These are phyloP conservation scores for Suillus occidentalis DNA, from an alignment of 768 basidiomycete species.

Conservation along the genomic window DNA sequence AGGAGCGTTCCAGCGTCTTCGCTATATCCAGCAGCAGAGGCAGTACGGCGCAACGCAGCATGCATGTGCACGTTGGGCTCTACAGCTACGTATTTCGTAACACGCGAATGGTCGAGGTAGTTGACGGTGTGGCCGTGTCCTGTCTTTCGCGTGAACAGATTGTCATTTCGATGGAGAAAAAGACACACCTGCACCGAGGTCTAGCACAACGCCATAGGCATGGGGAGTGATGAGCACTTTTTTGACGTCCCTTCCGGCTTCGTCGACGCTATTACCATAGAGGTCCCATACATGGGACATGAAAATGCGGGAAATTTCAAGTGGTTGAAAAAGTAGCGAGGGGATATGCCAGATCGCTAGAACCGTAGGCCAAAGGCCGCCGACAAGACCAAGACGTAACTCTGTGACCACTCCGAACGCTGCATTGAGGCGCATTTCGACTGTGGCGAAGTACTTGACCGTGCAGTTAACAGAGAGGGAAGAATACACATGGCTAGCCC, in stretches of 20 bases:
- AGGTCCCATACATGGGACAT: constrained; percentile 57
- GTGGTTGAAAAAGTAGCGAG: constrained; percentile 44
- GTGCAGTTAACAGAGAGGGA: neutral
- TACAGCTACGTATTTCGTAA: constrained; percentile 67
- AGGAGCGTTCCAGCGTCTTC: constrained; percentile 53
- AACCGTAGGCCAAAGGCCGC: constrained; percentile 48
- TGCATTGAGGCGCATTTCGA: neutral
- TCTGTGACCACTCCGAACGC: constrained; percentile 27
- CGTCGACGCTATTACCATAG: constrained; percentile 51
- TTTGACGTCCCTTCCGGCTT: constrained; percentile 42
- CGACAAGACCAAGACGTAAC: constrained; percentile 37
- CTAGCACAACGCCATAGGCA: constrained; percentile 62
- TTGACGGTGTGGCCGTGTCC: constrained; percentile 63
- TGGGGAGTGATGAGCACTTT: constrained; percentile 48
- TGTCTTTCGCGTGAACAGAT: constrained; percentile 22
- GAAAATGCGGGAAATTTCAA: constrained; percentile 49
- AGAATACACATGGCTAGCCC: neutral
- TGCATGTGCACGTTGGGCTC: constrained; percentile 75
- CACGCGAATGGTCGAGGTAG: constrained; percentile 55
- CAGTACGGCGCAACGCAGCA: constrained; percentile 46
- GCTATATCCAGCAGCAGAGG: constrained; percentile 49
- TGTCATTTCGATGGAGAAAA: neutral
- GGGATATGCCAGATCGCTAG: constrained; percentile 41
- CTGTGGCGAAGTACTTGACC: neutral
- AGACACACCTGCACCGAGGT: constrained; percentile 62